phyloP scores from a whole-genome alignment of 2,329 filamentous ascomycete species.

The Xylariaceae sp. region DNA sequence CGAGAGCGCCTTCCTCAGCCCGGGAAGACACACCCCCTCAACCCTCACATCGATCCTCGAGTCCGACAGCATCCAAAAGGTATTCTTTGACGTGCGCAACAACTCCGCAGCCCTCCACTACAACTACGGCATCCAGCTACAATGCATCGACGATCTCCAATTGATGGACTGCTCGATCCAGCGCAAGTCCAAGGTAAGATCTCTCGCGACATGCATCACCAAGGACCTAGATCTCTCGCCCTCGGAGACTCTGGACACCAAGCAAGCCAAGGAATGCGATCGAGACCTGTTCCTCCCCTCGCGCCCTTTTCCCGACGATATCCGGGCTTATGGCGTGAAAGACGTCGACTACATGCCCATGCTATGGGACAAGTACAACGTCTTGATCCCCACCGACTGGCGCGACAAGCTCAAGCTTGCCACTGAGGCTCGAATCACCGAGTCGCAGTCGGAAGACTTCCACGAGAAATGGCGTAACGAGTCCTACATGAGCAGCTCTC shows the following conservation, averaged over 20 bases:
- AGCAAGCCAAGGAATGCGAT: slow-evolving; percentile 43
- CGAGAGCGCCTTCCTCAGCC: slow-evolving; percentile 35
- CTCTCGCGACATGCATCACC: slow-evolving; percentile 10
- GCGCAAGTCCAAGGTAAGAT: slow-evolving; percentile 32
- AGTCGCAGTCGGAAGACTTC: slow-evolving; percentile 30
- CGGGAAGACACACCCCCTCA: not conserved
- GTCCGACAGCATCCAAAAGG: slow-evolving; percentile 42
- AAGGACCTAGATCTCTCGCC: slow-evolving; percentile 26
- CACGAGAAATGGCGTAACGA: no score
- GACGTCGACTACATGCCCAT: slow-evolving; percentile 43
- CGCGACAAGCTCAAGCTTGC: slow-evolving; percentile 24
- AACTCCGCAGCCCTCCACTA: slow-evolving; percentile 54
- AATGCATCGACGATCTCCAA: slow-evolving; percentile 51
- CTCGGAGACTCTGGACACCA: slow-evolving; percentile 36
- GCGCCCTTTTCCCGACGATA: slow-evolving; percentile 40
- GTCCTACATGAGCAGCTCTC: no score
- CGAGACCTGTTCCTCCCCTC: slow-evolving; percentile 45
- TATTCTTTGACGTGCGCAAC: slow-evolving; percentile 58
- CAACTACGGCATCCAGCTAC: slow-evolving; percentile 42
- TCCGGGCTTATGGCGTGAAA: slow-evolving; percentile 44
- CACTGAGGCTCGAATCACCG: slow-evolving; percentile 26
- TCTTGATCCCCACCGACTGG: slow-evolving; percentile 20
- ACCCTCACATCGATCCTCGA: slow-evolving; percentile 45
- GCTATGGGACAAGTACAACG: slow-evolving; percentile 30
- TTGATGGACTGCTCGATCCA: slow-evolving; percentile 47